Evolutionary conservation across 2,329 filamentous ascomycete genomes (phyloP), one percentile per base, ranked within the genome.

Genomic region (Beauveria brongniartii): DNA sequence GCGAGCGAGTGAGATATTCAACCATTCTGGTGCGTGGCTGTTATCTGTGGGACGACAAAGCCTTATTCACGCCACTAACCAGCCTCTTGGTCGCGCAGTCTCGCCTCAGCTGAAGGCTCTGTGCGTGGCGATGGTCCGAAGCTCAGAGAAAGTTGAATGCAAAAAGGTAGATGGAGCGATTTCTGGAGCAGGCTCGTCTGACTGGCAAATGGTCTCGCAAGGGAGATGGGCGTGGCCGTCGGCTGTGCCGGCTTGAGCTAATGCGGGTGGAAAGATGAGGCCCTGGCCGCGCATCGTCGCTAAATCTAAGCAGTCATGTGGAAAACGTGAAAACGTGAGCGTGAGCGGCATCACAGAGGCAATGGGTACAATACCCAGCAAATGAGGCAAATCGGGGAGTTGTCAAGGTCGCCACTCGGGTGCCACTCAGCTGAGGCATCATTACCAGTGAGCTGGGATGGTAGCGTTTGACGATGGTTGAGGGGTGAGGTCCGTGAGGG

Each of bases 91-190:
- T 34, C 37, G 50, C 24, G 52, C 28, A 24, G 40, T 18, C 48
- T 60, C 57, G 57, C 57, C 57, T 60, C 57, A 60, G 57, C 57
- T 60, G 57, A 60, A 28, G 28, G 41, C 28, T 44, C 47, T 46
- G 37, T 51, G 47, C 26, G 34, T 40, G 16, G 56, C 56, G 56
- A 59, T 30, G 47, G 37, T 37, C 48, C 56, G 56, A 56, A 47
- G 43, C 26, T 37, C 12, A 40, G 54, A 47, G 44, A 26, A 6
- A 24, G 14, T 47, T 24, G 44, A 16, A 16, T 16, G 9, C 10
- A 9, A 22, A 12, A 46, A 7, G 14, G 12, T 24, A 16, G 44
- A 20, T 22, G 30, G n/a, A 14, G n/a, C 16, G 30, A 40, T 22
- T 26, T 22, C 30, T 34, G 30, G 30, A 34, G 12, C 30, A 34